Conservation (phyloP, 176 grass and related monocot species). For the Oryza nivara region DNA sequence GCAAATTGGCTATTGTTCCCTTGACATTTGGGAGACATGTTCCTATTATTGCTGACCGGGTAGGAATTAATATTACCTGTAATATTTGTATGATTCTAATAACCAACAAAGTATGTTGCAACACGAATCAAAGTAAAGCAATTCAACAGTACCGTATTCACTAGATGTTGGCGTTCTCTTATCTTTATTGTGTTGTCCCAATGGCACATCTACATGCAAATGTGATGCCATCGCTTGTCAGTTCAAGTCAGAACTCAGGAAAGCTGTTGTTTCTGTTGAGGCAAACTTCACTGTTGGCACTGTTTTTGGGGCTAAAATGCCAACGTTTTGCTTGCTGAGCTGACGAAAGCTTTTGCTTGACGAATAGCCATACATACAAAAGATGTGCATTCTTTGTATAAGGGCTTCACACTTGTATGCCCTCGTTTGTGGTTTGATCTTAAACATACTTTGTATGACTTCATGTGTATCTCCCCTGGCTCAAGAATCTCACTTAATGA, state of each 20-base stretch:
- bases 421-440: neutral
- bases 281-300: neutral
- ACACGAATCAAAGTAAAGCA: constrained; percentile 35
- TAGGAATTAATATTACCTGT: constrained; percentile 46
- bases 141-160: constrained; percentile 25
- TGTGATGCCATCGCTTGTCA: neutral
- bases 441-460: neutral
- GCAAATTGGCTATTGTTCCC: constrained; percentile 89
- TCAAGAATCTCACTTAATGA: neutral
- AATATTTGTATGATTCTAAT: constrained; percentile 31
- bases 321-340: neutral
- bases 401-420: neutral
- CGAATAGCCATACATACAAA: neutral
- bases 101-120: constrained; percentile 1
- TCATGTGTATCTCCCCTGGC: constrained; percentile 10
- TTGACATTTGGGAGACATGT: constrained; percentile 96
- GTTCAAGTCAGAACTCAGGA: constrained; percentile 22
- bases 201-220: neutral
- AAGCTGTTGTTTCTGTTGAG: constrained; percentile 30
- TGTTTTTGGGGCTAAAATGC: constrained; percentile 15
- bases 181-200: neutral
- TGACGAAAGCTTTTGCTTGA: constrained; percentile 27
- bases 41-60: constrained; percentile 93
- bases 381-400: constrained; percentile 17
- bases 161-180: neutral